Conservation (phyloP, 2,329 filamentous ascomycete genomes). For the Fusarium sp. region DNA sequence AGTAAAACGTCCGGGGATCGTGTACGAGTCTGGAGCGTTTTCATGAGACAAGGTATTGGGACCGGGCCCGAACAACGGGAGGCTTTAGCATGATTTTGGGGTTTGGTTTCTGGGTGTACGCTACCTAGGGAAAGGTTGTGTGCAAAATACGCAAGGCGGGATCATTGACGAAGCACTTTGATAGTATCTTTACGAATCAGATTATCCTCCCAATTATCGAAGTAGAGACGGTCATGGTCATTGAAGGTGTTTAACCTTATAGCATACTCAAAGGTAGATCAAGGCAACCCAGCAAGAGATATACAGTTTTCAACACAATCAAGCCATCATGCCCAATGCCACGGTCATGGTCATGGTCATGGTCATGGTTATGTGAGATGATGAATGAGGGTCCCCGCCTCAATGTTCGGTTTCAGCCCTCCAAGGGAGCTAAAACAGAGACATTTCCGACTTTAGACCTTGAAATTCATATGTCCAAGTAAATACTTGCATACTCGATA, state of each 20-base stretch:
- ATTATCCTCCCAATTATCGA: not conserved
- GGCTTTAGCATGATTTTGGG: constrained; percentile 6
- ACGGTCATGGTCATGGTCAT: not conserved
- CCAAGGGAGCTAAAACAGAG: constrained; percentile 27
- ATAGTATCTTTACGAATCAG: not conserved
- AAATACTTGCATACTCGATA: not conserved
- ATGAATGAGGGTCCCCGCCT: constrained; percentile 15
- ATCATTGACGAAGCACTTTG: constrained; percentile 16
- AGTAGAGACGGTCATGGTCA: not conserved
- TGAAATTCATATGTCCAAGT: not conserved
- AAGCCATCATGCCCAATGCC: no score
- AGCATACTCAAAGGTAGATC: no score
- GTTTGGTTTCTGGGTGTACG: constrained; percentile 4
- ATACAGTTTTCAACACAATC: no score
- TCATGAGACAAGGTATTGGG: not conserved
- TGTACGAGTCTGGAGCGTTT: constrained; percentile 11
- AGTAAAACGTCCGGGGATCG: not conserved
- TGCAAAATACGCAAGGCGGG: constrained; percentile 8
- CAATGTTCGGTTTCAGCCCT: constrained; percentile 33
- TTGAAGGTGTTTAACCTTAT: not conserved
- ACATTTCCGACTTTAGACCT: constrained; percentile 33
- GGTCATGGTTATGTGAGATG: not conserved
- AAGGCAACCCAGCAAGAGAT: no score
- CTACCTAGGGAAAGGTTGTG: constrained; percentile 11
- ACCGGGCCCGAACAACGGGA: not conserved